Evolutionary conservation across 2,329 filamentous ascomycete species (phyloP).

Genomic region (Diaporthe vexans): DNA sequence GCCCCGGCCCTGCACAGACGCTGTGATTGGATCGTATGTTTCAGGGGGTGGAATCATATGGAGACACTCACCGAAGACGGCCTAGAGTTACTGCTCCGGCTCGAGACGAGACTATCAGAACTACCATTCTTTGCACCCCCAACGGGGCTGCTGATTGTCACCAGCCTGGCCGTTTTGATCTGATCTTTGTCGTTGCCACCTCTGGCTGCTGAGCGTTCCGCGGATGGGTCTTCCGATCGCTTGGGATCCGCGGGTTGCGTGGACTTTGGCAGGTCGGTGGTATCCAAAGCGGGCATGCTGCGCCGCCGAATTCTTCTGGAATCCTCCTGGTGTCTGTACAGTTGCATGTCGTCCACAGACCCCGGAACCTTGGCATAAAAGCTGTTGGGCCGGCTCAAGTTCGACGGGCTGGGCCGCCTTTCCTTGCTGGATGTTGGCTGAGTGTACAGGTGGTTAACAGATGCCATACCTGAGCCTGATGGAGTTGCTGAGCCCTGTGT

Average conservation of each 20-base stretch:
- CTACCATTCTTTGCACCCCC: conserved; percentile 65
- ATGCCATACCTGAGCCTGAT: conserved; percentile 68
- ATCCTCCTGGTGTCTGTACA: conserved; percentile 74
- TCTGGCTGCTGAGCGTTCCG: conserved; percentile 48
- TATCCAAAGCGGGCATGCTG: conserved; percentile 80
- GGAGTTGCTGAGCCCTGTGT: conserved; percentile 56
- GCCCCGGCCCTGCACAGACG: conserved; percentile 10
- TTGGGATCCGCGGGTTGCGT: conserved; percentile 55
- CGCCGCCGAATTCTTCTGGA: conserved; percentile 84
- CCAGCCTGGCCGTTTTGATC: conserved; percentile 52
- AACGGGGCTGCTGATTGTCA: conserved; percentile 53
- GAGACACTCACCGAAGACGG: conserved; percentile 74
- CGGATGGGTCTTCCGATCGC: conserved; percentile 52
- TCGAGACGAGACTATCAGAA: conserved; percentile 74
- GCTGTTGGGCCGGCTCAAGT: conserved; percentile 65
- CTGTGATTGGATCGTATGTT: conserved; percentile 60
- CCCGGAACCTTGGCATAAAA: conserved; percentile 64
- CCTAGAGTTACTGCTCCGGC: conserved; percentile 70
- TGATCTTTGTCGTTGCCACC: conserved; percentile 55
- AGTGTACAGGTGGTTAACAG: conserved; percentile 68
- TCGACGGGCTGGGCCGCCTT: conserved; percentile 51
- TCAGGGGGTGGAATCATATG: conserved; percentile 41
- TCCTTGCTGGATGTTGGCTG: conserved; percentile 51
- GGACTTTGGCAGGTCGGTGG: conserved; percentile 57
- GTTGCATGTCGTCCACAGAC: conserved; percentile 76